These are phyloP conservation scores for Daedaleopsis nitida DNA, from an alignment of 768 basidiomycete genomes.

Conservation along the genomic window DNA sequence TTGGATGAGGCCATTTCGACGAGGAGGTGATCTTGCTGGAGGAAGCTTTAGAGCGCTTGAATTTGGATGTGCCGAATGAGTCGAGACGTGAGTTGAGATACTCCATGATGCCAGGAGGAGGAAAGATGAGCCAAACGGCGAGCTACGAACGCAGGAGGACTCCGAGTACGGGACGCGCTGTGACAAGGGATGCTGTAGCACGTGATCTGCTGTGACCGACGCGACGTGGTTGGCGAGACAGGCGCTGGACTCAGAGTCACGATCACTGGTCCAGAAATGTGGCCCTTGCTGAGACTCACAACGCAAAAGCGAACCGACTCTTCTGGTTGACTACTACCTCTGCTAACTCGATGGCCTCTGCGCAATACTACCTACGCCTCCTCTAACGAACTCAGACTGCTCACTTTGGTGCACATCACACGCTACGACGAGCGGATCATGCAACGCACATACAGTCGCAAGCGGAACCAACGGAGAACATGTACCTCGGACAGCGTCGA, in stretches of 20 bases:
- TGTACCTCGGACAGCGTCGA: conserved; percentile 1
- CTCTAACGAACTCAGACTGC: not conserved
- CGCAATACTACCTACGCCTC: not conserved
- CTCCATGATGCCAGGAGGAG: conserved; percentile 22
- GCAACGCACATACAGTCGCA: conserved; percentile 40
- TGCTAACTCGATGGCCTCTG: not conserved
- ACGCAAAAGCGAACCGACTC: too few species aligned
- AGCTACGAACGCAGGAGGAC: not conserved
- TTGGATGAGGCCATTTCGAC: conserved; percentile 80
- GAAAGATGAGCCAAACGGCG: not conserved
- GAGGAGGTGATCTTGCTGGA: conserved; percentile 48
- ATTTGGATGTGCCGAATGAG: conserved; percentile 58
- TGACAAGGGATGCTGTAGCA: conserved; percentile 7
- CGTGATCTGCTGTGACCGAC: conserved; percentile 13
- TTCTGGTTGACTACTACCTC: not conserved
- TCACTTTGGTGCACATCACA: not conserved
- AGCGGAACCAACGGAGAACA: conserved; percentile 28
- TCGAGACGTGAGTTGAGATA: conserved; percentile 48
- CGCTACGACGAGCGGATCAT: conserved; percentile 15
- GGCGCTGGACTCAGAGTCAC: conserved; percentile 8
- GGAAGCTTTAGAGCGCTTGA: conserved; percentile 60
- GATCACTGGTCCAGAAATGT: not conserved
- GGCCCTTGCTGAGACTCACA: not conserved
- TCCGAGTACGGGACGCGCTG: not conserved
- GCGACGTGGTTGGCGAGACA: conserved; percentile 7